Evolutionary conservation across 2,329 filamentous ascomycete genomes (phyloP), one percentile per base, ranked within the genome.

Genomic region (Microdochium trichocladiopsis): DNA sequence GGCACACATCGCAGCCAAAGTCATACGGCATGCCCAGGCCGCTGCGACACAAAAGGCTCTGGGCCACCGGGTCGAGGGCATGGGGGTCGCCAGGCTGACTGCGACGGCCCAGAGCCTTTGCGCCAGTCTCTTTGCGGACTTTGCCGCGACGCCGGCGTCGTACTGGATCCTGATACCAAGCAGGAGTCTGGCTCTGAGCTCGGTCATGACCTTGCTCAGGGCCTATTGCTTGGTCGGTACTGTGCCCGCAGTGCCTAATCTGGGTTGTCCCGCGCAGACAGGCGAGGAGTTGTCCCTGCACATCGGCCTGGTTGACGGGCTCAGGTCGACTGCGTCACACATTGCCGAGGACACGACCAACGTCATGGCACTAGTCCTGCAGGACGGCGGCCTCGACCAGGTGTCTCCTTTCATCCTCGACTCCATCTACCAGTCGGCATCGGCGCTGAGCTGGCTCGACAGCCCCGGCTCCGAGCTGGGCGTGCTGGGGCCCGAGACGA

Each of bases 1-100:
- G 21, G 64, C 63, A 21, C 59, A 69, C 21, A 61, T 72, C 48
- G 50, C 70, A 22, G 66, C 64, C 37, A 62, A 63, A 52, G 63
- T 67, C n/a, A 56, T 70, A 23, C 12, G 50, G 10, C 50, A 56
- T 54, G 51, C 47, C 24, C 41, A 54, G 49, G 48, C 49, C 50
- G 51, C 50, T 8, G 51, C 54, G 43, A 51, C 45, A n/a, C 51
- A 52, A 41, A 49, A 31, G 22, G 23, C 41, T 47, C 52, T 43
- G 23, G 50, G 53, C 16, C 49, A 58, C 31, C 58, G 51, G 4
- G 55, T 56, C 47, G 53, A 60, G 49, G 48, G 55, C 22, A 49
- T 41, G 16, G 53, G 58, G 22, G 55, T 61, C 21, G 52, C 28
- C 10, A 51, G 48, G n/a, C 48, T 66, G 9, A 52, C 57, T 25